Evolutionary conservation across 2,329 filamentous ascomycete genomes (phyloP), one percentile per base, ranked within the genome.

Genomic region (Nigrograna mackinnonii): DNA sequence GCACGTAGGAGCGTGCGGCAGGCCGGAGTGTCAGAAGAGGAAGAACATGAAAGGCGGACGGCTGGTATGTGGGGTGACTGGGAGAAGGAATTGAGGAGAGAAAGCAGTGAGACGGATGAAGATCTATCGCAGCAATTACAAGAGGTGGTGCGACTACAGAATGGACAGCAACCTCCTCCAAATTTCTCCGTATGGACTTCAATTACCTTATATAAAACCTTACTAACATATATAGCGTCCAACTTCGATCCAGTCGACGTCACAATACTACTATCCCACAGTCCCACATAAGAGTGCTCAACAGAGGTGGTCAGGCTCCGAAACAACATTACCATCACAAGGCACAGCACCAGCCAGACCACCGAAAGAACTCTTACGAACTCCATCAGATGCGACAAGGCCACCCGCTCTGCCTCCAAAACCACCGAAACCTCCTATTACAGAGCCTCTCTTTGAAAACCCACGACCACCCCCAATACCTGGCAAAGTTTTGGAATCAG

Each of bases 21-120:
- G 51, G 77, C 80, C 19, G 82, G 79, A 0, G 72, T 83, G 2
- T 72, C 78, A 0, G 75, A 78, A 36, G 78, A 81, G 40, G 79
- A 83, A 46, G 80, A 84, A 48, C 75, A 78, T 43, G 70, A 72
- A 38, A 77, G 81, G 30, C 74, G 83, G 7, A 69, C 70, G 14
- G 78, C 73, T 11, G 79, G 78, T 5, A 54, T 77, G 17, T 80
- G 78, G 79, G 74, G 74, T 24, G 69, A 75, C 31, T 79, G 77
- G 77, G 77, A 79, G 47, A 66, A 70, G 34, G 69, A 72, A 5
- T 39, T 61, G 14, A 47, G 46, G 13, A 46, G 52, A 33, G 49
- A 63, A 26, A 50, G 49, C 19, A 34, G 31, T 9, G 60, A 63
- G 2, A 67, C 71, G 33, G 67, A 74, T 42, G 73, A 79, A 40